Evolutionary conservation across 192 early-diverging fungal species (phyloP), one percentile per base, ranked within the genome.

Genomic region (Backusella liffmaniae): DNA sequence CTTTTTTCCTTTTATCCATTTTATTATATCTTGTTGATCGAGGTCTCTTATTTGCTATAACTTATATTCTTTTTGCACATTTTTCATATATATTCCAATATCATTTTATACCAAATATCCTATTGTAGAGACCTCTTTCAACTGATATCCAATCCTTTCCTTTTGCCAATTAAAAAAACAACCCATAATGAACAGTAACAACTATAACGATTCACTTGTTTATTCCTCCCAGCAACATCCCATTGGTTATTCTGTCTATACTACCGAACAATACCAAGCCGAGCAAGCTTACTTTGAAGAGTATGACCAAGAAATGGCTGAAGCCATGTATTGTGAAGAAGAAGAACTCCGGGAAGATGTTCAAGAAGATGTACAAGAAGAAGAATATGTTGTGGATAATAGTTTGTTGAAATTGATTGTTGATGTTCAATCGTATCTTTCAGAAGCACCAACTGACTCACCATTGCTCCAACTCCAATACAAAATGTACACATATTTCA

Each of bases 401-500:
- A 66, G 76, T 69, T 42, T 81, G 18, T 53, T 81, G 9, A 77
- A 75, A 12, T 53, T 81, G 35, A 73, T 81, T 26, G 80, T 81
- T 37, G 80, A 76, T 41, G 80, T 81, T 16, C 80, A 81, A 59
- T 77, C 76, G 12, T 81, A 81, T 53, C 66, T 81, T n/a, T 42
- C 76, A 26, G 80, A 81, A 36, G 32, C 73, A n/a, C 66, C 66
- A 36, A 71, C 49, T 44, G 80, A 77, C 32, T 77, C 80, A 67
- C 80, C 80, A 5, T 42, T 81, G n/a, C 56, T 81, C 4, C 69
- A 77, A 12, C 72, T 81, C 10, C 80, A 81, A 66, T 81, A 81
- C 69, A 81, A 81, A 66, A 81, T 81, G 80, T 81, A 81, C 41
- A 77, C 69, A 35, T 81, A 81, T 49, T 76, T 81, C 67, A 81